Base-by-base conservation (phyloP, 768 basidiomycete genomes). In the Gyrodon lividus region DNA sequence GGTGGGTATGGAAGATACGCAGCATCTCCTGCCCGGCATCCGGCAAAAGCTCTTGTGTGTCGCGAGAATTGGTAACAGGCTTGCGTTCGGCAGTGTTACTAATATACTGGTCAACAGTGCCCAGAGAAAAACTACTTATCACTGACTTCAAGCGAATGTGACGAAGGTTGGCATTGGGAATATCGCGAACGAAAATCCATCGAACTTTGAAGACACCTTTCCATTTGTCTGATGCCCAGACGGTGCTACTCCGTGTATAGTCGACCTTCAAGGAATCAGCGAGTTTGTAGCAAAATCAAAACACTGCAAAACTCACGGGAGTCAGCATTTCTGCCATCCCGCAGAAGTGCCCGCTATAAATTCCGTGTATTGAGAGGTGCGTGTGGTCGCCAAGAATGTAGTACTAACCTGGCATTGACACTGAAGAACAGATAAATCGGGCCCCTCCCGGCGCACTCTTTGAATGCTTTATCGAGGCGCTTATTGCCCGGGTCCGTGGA, bases 221-320 rank as follows among this genome's bases (percentile, higher is more conserved):
- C 97, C 97, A 99, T 68, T 99, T 99, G 72, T 98, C 95, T 30
- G 95, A 95, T 1, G 95, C 95, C 97, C 97, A 99, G 17, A 99
- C 97, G 1, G 89, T 98, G 55, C 91, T 94, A 66, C 92, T 93
- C 52, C 88, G 81, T 5, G 89, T 88, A 68, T 98, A 95, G 67
- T 98, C 96, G 33, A 98, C 89, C 80, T 86, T 51, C 14, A 46
- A 38, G 49, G 30, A 28, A 40, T 33, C 7, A 12, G 52, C 58
- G 45, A 51, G 39, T 22, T 16, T 22, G 4, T 14, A 28, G 26
- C 17, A n/a, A 24, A 13, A 41, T 41, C 12, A 24, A 41, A 20
- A 28, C 5, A 5, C 33, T 52, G 20, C 12, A 7, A 14, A 35
- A 67, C 83, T 54, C 63, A 92, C 93, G 10, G 91, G 89, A 7